Evolutionary conservation across 352 stramenopile species (phyloP), one percentile per base, ranked within the genome.

Genomic region (Globisporangium lucens): DNA sequence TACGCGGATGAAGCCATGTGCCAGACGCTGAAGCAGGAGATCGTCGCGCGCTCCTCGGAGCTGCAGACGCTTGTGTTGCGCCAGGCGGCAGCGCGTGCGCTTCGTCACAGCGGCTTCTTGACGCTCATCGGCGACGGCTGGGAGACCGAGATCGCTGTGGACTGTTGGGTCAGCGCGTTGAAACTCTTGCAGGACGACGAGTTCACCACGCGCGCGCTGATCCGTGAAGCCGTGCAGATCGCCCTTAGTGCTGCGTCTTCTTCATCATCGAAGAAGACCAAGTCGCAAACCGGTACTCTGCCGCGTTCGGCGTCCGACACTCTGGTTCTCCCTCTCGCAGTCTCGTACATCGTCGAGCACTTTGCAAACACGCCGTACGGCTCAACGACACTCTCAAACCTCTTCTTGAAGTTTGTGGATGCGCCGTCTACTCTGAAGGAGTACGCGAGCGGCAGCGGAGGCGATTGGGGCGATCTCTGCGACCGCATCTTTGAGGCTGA

Each of bases 401-500:
- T 80, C 29, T 51, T 94, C 36, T 69, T 82, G 24, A 56, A 65
- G 30, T 68, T 79, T 4, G 69, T 88, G 12, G 77, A 89, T 36
- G 81, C 79, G 0, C 70, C 73, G 1, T 70, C 61, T 2, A 59
- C 85, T 36, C 70, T 94, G 12, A 46, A 70, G 4, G 73, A 86
- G 20, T 89, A 85, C 63, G 58, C 75, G 38, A 73, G 71, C 53
- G 36, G 53, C 29, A 59, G 29, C 7, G 17, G 27, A 13, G 17
- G 27, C 13, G 78, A 89, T 56, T 84, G 76, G 71, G 75, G 82
- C 36, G 74, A 91, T 52, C 66, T 92, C 8, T 89, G 79, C 59
- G 75, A 76, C 53, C 80, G 81, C 49, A 94, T 94, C 62, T 94
- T 94, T 58, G 86, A 94, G 61, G 76, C 82, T 7, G 86, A 94